These are phyloP conservation scores for Trichoderma sp. DNA, from an alignment of 2,329 filamentous ascomycete species.

Conservation along the genomic window DNA sequence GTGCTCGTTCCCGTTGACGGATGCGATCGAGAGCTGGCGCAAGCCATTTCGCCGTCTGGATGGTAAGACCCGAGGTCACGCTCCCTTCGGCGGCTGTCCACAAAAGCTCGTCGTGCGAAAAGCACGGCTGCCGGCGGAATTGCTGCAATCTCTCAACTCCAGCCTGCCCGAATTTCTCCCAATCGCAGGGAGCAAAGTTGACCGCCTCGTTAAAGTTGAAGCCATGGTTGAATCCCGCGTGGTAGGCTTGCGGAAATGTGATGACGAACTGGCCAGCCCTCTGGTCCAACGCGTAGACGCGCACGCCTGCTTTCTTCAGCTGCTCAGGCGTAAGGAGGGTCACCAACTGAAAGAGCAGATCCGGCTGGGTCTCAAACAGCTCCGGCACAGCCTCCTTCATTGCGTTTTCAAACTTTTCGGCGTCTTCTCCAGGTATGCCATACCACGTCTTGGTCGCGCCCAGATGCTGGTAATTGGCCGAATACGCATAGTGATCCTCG, in stretches of 20 bases:
- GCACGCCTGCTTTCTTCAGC: slow-evolving; percentile 86
- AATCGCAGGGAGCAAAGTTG: slow-evolving; percentile 93
- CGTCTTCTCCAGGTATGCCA: slow-evolving; percentile 90
- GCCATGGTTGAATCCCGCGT: slow-evolving; percentile 96
- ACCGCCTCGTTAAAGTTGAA: slow-evolving; percentile 99
- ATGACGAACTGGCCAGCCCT: slow-evolving; percentile 94
- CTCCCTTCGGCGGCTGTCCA: slow-evolving; percentile 85
- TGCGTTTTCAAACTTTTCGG: slow-evolving; percentile 90
- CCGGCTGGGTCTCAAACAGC: slow-evolving; percentile 93
- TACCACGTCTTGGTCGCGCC: slow-evolving; percentile 99
- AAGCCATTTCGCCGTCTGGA: slow-evolving; percentile 94
- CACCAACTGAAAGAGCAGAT: slow-evolving; percentile 95
- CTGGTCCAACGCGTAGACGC: slow-evolving; percentile 94
- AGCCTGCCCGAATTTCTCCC: slow-evolving; percentile 87
- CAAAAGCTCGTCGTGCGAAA: slow-evolving; percentile 93
- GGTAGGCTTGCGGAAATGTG: slow-evolving; percentile 95
- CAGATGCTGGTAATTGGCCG: slow-evolving; percentile 97
- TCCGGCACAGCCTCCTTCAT: slow-evolving; percentile 96
- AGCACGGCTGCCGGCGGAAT: slow-evolving; percentile 91
- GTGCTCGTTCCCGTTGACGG: slow-evolving; percentile 68
- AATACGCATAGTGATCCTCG: slow-evolving; percentile 97
- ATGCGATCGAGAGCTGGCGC: slow-evolving; percentile 83
- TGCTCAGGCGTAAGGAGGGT: slow-evolving; percentile 93
- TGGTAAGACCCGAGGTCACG: slow-evolving; percentile 63
- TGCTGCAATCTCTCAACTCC: slow-evolving; percentile 84